Evolutionary conservation across 164 flowering plant genomes (phyloP).

Genomic region (Cinnamomum chago): DNA sequence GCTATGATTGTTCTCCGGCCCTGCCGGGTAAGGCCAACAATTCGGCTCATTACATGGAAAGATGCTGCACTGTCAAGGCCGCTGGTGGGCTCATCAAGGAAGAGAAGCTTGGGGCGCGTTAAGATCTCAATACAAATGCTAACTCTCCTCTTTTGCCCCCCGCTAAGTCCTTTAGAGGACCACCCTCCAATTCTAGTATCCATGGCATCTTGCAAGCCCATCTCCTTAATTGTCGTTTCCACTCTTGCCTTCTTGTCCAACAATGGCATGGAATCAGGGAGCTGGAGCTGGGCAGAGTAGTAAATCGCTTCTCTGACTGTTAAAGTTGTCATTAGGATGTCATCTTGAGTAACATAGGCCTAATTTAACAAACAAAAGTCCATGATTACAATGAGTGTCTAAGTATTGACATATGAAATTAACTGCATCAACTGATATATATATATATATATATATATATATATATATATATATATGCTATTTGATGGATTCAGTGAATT

Average conservation of each 20-base stretch:
- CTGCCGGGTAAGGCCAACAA: constrained; percentile 22
- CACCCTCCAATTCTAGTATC: constrained; percentile 57
- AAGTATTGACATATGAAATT: too few relatives aligned
- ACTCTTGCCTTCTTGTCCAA: constrained; percentile 40
- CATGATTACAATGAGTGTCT: neutral
- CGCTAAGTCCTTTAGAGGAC: constrained; percentile 50
- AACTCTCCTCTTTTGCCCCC: constrained; percentile 60
- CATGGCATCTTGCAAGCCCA: constrained; percentile 56
- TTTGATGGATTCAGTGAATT: neutral
- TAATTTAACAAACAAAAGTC: constrained; percentile 3
- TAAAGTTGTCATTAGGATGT: constrained; percentile 38
- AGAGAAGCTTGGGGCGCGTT: constrained; percentile 47
- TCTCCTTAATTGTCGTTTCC: constrained; percentile 45
- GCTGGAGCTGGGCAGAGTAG: constrained; percentile 64
- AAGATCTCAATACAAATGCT: constrained; percentile 57
- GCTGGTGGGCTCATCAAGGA: constrained; percentile 72
- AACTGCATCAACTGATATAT: too few relatives aligned
- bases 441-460: too few relatives aligned
- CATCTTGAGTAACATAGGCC: constrained; percentile 71
- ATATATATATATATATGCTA: too few relatives aligned
- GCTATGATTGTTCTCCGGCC: constrained; percentile 48
- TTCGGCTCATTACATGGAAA: constrained; percentile 40
- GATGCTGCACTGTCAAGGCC: constrained; percentile 76
- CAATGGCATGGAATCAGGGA: constrained; percentile 44
- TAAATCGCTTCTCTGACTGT: constrained; percentile 56